phyloP scores from a whole-genome alignment of 768 basidiomycete genomes.

The Boletellus sp. region DNA sequence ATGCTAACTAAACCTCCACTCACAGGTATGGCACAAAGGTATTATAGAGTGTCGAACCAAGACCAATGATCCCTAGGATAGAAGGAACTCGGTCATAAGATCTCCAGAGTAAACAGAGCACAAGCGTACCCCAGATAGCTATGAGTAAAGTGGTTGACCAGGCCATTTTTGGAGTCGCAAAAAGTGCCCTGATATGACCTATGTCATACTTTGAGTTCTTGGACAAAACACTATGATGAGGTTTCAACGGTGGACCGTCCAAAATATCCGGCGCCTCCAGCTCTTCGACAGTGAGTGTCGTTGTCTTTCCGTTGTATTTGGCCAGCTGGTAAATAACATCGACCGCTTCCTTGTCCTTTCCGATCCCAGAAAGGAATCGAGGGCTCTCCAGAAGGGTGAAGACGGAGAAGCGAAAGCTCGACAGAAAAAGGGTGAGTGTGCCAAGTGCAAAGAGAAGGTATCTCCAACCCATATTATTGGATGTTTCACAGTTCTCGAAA shows the following conservation, averaged over 20 bases:
- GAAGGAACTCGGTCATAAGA: background rate
- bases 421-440: slow-evolving; percentile 48
- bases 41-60: slow-evolving; percentile 68
- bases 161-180: slow-evolving; percentile 59
- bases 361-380: slow-evolving; percentile 53
- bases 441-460: slow-evolving; percentile 55
- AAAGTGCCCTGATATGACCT: slow-evolving; percentile 55
- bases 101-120: background rate
- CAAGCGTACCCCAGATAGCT: slow-evolving; percentile 39
- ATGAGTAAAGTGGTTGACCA: slow-evolving; percentile 64
- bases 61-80: slow-evolving; percentile 60
- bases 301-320: slow-evolving; percentile 43
- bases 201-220: slow-evolving; percentile 39
- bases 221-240: slow-evolving; percentile 31
- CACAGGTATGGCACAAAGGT: slow-evolving; percentile 52
- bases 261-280: slow-evolving; percentile 33
- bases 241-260: slow-evolving; percentile 9
- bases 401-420: slow-evolving; percentile 47
- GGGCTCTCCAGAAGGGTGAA: slow-evolving; percentile 57
- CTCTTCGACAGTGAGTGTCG: slow-evolving; percentile 42
- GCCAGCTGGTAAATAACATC: slow-evolving; percentile 48
- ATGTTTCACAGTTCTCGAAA: slow-evolving; percentile 33
- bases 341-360: slow-evolving; percentile 51
- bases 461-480: slow-evolving; percentile 62
- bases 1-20: slow-evolving; percentile 10